Evolutionary conservation across 768 basidiomycete genomes (phyloP).

Genomic region (Cystobasidium tubakii): DNA sequence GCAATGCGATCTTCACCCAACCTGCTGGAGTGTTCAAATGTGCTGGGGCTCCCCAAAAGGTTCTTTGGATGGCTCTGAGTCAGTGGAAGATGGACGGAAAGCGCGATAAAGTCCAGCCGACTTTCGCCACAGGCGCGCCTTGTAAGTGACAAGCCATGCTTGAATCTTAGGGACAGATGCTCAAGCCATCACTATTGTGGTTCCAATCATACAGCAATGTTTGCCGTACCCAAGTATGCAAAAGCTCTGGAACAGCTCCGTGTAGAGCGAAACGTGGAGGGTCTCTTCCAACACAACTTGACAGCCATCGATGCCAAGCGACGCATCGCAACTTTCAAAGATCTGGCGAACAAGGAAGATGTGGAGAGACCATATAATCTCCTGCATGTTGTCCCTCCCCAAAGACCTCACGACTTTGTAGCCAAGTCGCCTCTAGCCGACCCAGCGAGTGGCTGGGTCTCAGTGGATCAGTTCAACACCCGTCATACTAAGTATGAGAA

Average conservation of each 20-base stretch:
- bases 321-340: constrained; percentile 74
- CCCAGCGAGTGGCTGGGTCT: constrained; percentile 66
- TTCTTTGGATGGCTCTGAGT: constrained; percentile 73
- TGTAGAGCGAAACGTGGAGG: constrained; percentile 70
- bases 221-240: constrained; percentile 91
- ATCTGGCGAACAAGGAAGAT: constrained; percentile 56
- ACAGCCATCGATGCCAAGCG: constrained; percentile 64
- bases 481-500: constrained; percentile 79
- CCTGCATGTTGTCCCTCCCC: constrained; percentile 82
- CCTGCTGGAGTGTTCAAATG: constrained; percentile 90
- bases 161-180: background rate
- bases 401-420: constrained; percentile 78
- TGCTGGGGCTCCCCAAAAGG: constrained; percentile 63
- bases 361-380: constrained; percentile 51
- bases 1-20: constrained; percentile 89
- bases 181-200: constrained; percentile 41
- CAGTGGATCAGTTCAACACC: constrained; percentile 72
- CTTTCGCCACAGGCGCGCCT: constrained; percentile 43
- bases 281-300: constrained; percentile 74
- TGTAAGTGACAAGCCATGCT: constrained; percentile 24
- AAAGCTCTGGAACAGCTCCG: constrained; percentile 75
- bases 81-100: constrained; percentile 47
- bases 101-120: constrained; percentile 37
- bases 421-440: constrained; percentile 63
- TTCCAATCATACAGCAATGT: constrained; percentile 78